Base-by-base conservation (phyloP, 345 rosid genomes). In the Schrenkiella parvula region DNA sequence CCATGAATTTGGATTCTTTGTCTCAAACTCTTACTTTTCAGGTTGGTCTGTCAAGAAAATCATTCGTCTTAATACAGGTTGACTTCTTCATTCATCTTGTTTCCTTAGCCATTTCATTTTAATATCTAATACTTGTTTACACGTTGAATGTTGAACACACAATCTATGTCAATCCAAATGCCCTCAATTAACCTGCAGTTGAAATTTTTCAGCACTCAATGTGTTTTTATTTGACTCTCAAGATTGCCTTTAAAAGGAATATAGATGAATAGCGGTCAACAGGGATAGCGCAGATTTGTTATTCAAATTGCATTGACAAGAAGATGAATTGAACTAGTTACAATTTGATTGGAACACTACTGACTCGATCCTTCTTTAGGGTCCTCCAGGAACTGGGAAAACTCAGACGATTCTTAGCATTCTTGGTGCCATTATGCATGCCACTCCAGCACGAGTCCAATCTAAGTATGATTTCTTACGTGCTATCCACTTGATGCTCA, bases 351-450 rank as follows among this genome's bases (percentile, higher is more conserved):
- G 1, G 3, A 38, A 28, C 48, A 56, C 38, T 53, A 61, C 56
- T 66, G 58, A 50, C 7, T 66, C 29, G 22, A 35, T 66, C 31
- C 25, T 79, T 74, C 61, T 80, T 44, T 76, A 93, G 99, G 99
- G 99, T 9, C 99, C 99, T 35, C 99, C 99, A 61, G 99, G 99
- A 75, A 95, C 97, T 6, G 99, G 99, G 67, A 95, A 95, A 80
- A 95, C 97, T 52, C 96, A 95, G 84, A 91, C 99, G 32, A 91
- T 95, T 79, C 93, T 95, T 73, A 90, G 95, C 17, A 86, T 95
- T 66, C 87, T 95, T 32, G 90, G 99, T 84, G 97, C 96, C 34
- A 83, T 95, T 80, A 82, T 95, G 89, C 99, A 95, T 82, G 96
- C 99, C 37, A 84, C 90, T 74, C 99, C 99, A 44, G 86, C 85